These are phyloP conservation scores for Penicillium sp. DNA, from an alignment of 2,329 filamentous ascomycete species.

Conservation along the genomic window DNA sequence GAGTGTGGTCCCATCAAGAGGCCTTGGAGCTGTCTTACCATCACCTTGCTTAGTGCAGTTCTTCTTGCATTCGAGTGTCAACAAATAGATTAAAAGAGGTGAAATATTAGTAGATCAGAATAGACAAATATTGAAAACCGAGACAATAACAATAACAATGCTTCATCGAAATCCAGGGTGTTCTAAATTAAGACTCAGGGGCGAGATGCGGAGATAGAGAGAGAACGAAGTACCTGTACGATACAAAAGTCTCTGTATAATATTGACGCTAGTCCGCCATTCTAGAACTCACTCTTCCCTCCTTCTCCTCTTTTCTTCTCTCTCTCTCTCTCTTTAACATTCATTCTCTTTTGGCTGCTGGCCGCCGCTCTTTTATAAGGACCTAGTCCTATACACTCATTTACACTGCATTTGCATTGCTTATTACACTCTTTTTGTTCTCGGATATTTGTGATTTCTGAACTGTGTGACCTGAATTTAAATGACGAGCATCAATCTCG, in stretches of 20 bases:
- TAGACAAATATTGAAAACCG: not conserved
- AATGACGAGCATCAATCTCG: constrained; percentile 10
- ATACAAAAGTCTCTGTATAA: constrained; percentile 3
- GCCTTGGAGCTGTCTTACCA: constrained; percentile 12
- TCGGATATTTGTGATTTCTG: not conserved
- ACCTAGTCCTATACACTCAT: constrained; percentile 14
- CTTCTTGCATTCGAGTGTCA: not conserved
- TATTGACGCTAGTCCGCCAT: constrained; percentile 14
- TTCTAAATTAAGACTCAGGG: constrained; percentile 19
- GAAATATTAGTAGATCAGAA: not conserved
- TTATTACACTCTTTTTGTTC: not conserved
- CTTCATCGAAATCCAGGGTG: not conserved
- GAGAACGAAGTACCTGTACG: not conserved
- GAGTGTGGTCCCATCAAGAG: not conserved
- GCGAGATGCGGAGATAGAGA: constrained; percentile 7
- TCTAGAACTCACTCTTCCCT: constrained; percentile 24
- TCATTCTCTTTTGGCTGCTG: constrained; percentile 25
- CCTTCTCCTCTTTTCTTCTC: constrained; percentile 23
- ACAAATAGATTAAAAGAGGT: not conserved
- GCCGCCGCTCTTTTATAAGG: constrained; percentile 31
- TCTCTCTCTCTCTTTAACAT: constrained; percentile 16
- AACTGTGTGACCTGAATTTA: constrained; percentile 4
- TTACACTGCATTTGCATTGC: not conserved
- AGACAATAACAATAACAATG: constrained; percentile 3
- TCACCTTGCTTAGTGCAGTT: constrained; percentile 18